Base-by-base conservation (phyloP, 306 rosid genomes). In the Cucurbita maxima region DNA sequence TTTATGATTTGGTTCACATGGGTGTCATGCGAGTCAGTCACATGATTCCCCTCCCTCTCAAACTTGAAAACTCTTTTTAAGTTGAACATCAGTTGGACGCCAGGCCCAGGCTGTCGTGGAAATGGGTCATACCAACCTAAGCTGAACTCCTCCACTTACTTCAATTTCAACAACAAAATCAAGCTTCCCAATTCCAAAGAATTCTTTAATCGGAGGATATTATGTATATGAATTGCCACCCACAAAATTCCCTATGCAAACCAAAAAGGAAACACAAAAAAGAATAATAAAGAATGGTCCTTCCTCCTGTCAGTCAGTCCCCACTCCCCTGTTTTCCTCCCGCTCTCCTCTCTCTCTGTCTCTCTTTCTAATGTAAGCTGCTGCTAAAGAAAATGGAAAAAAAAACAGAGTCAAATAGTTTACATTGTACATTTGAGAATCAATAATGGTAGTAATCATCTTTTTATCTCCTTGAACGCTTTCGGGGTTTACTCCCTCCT, bases 381-480 rank as follows among this genome's bases (percentile, higher is more conserved):
- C 40, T 58, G 40, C 40, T 58, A 58, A 63, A 63, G 14, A 63
- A 63, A 66, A 44, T 66, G 55, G 44, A 66, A 14, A 14, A 5
- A 66, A 66, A 36, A 14, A 12, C 11, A 30, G 48, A 59, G 59
- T 57, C 3, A 18, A 8, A 10, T 10, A 16, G 14, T 71, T 48
- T 71, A 71, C 59, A 71, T 52, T 20, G 34, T 60, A 60, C 68
- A 60, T 2, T 60, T 37, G 51, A 36, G 58, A 52, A 71, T 71
- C 45, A 63, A 71, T 48, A 25, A 59, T 57, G 40, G 50, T 58
- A 58, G 3, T 58, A 2, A 25, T 43, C 0, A 40, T 40, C 8
- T 43, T 43, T 9, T 43, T 77, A 84, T 76, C 85, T 81, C 81
- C 83, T 83, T 5, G 76, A 58, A 47, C 89, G 86, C 67, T 83